Percentiles rank a stretch among this genome's conserved stretches.
phyloP scores from a whole-genome alignment of 208 protist species.

The Wallacemonas collosoma region DNA sequence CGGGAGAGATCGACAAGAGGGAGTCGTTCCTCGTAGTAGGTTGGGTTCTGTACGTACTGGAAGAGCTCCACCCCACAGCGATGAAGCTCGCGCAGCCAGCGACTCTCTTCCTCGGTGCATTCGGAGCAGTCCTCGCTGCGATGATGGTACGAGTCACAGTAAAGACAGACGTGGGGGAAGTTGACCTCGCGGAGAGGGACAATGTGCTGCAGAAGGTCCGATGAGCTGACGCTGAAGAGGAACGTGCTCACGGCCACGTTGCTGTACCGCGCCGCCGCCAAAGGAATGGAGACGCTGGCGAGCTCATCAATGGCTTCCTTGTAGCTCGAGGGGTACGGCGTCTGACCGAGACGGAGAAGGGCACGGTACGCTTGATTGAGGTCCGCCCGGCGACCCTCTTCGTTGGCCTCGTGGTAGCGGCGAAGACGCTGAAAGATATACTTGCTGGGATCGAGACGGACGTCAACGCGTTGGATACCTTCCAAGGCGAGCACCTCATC shows the following conservation, averaged over 20 bases:
- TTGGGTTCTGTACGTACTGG: slow-evolving; percentile 61
- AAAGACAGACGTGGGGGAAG: slow-evolving; percentile 87
- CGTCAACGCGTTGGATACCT: slow-evolving; percentile 49
- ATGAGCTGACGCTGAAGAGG: slow-evolving; percentile 73
- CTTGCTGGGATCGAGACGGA: slow-evolving; percentile 54
- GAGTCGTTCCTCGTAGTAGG: slow-evolving; percentile 73
- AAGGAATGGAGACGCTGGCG: slow-evolving; percentile 64
- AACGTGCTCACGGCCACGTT: slow-evolving; percentile 84
- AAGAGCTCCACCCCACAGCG: slow-evolving; percentile 64
- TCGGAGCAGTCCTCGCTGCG: slow-evolving; percentile 56
- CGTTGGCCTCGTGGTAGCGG: slow-evolving; percentile 18
- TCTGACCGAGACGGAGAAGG: slow-evolving; percentile 31
- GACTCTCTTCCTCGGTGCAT: slow-evolving; percentile 53
- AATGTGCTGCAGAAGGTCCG: slow-evolving; percentile 74
- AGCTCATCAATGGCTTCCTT: slow-evolving; percentile 67
- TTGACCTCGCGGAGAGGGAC: slow-evolving; percentile 49
- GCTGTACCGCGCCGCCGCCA: slow-evolving; percentile 84
- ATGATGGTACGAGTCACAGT: slow-evolving; percentile 83
- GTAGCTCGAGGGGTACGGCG: slow-evolving; percentile 61
- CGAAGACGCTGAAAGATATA: slow-evolving; percentile 37
- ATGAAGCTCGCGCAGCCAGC: slow-evolving; percentile 73
- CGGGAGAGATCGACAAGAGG: slow-evolving; percentile 53
- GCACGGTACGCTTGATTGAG: slow-evolving; percentile 60
- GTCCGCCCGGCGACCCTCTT: slow-evolving; percentile 29
- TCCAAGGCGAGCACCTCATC: slow-evolving; percentile 46